Evolutionary conservation across 768 basidiomycete species (phyloP).

Genomic region (Mycena maculata): DNA sequence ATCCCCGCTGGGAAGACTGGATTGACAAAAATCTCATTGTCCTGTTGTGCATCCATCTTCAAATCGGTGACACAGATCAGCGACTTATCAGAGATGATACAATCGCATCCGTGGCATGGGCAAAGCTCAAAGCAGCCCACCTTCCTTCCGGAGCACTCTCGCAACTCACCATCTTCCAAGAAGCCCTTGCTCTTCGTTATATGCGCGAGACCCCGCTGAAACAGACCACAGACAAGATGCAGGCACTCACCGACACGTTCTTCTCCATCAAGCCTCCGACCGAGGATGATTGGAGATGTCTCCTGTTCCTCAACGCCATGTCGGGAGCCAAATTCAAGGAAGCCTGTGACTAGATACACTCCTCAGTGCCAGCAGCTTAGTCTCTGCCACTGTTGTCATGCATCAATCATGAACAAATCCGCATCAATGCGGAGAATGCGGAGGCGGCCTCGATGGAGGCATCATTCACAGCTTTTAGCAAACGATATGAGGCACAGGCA

Average conservation of each 20-base stretch:
- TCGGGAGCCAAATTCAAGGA: not conserved
- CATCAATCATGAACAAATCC: slow-evolving; percentile 8
- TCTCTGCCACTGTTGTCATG: not conserved
- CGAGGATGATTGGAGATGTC: slow-evolving; percentile 3
- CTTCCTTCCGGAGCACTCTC: too few species aligned
- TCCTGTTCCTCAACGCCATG: too few species aligned
- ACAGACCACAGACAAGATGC: not conserved
- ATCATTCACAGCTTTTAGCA: not conserved
- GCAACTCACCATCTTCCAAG: slow-evolving; percentile 12
- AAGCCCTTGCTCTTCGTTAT: not conserved
- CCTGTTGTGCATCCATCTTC: not conserved
- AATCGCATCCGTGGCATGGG: too few species aligned
- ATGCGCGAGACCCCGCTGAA: not conserved
- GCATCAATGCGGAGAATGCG: slow-evolving; percentile 3
- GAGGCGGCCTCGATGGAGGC: not conserved
- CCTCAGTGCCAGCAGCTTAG: not conserved
- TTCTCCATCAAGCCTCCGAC: slow-evolving; percentile 2
- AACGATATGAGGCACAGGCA: not conserved
- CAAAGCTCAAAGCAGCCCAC: too few species aligned
- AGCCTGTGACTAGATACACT: slow-evolving; percentile 1
- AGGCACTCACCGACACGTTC: not conserved
- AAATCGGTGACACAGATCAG: not conserved
- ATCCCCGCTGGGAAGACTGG: not conserved
- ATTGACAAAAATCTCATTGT: slow-evolving; percentile 14
- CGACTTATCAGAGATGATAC: too few species aligned